Evolutionary conservation across 495 filamentous ascomycete genomes (phyloP).

Genomic region (Platismatia glauca): DNA sequence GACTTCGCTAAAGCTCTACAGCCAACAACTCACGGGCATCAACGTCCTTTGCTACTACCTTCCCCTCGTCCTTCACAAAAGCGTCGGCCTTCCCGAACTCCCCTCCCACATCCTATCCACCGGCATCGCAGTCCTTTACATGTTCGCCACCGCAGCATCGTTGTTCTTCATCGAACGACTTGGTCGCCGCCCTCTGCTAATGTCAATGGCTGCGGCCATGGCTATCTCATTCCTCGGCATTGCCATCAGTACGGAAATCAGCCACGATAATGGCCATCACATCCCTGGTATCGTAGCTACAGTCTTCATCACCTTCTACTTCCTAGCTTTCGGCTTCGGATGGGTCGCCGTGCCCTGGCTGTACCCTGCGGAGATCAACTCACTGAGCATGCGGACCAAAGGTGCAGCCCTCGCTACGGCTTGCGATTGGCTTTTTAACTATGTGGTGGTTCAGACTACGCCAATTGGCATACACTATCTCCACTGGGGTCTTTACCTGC

Average conservation of each 20-base stretch:
- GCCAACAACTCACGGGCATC: slow-evolving; percentile 47
- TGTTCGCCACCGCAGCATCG: slow-evolving; percentile 61
- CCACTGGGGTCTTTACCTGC: slow-evolving; percentile 32
- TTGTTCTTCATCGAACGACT: slow-evolving; percentile 71
- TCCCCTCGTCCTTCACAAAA: slow-evolving; percentile 50
- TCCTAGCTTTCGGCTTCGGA: slow-evolving; percentile 48
- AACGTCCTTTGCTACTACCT: slow-evolving; percentile 55
- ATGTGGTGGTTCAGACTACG: slow-evolving; percentile 40
- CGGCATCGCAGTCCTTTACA: slow-evolving; percentile 66
- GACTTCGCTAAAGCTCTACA: background rate
- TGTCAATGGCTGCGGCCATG: slow-evolving; percentile 46
- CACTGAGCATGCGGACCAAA: slow-evolving; percentile 47
- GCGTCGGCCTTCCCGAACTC: slow-evolving; percentile 53
- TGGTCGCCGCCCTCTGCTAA: slow-evolving; percentile 58
- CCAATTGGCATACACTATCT: slow-evolving; percentile 35
- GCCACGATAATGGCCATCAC: slow-evolving; percentile 18
- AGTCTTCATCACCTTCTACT: slow-evolving; percentile 48
- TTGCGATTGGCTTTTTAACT: slow-evolving; percentile 43
- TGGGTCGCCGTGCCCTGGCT: slow-evolving; percentile 47
- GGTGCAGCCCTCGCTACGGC: slow-evolving; percentile 42
- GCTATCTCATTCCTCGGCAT: slow-evolving; percentile 29
- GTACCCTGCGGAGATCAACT: slow-evolving; percentile 53
- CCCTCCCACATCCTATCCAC: slow-evolving; percentile 74
- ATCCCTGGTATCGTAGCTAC: slow-evolving; percentile 33
- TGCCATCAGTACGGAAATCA: slow-evolving; percentile 22